A percentile compares a stretch with the other conserved stretches of the same genome.
These are phyloP conservation scores for Pseudogymnoascus sp. DNA, from an alignment of 2,329 filamentous ascomycete genomes.

Conservation along the genomic window DNA sequence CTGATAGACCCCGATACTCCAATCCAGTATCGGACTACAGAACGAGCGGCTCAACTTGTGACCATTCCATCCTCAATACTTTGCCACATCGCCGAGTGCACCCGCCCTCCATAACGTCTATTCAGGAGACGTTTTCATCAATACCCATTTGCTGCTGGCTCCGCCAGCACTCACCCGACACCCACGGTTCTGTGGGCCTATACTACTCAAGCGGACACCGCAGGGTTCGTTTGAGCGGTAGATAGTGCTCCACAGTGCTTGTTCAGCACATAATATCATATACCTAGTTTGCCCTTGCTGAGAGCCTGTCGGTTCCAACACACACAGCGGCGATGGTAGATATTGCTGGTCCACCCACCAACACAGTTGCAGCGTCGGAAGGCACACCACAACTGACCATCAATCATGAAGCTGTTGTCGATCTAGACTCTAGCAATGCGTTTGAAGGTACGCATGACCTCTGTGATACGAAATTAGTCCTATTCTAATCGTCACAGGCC, in stretches of 20 bases:
- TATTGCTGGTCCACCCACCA: conserved; percentile 71
- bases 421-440: conserved; percentile 89
- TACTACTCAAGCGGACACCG: conserved; percentile 89
- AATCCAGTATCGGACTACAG: conserved; percentile 74
- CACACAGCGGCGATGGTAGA: conserved; percentile 71
- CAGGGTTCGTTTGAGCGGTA: conserved; percentile 96
- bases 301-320: conserved; percentile 6
- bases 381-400: conserved; percentile 89
- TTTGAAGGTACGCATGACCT: conserved; percentile 67
- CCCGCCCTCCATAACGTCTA: conserved; percentile 87
- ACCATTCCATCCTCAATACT: conserved; percentile 83
- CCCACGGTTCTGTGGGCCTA: conserved; percentile 80
- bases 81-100: conserved; percentile 74
- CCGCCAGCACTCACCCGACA: conserved; percentile 65
- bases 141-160: conserved; percentile 67
- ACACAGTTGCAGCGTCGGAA: conserved; percentile 74
- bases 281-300: not conserved
- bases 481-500: conserved; percentile 47
- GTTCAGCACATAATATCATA: conserved; percentile 11
- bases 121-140: conserved; percentile 49
- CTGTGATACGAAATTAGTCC: conserved; percentile 9
- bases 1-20: conserved; percentile 82
- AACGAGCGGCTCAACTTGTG: conserved; percentile 57
- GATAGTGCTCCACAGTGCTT: conserved; percentile 85
- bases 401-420: conserved; percentile 88